Conservation (phyloP, 495 filamentous ascomycete genomes). For the Parathielavia appendiculata region DNA sequence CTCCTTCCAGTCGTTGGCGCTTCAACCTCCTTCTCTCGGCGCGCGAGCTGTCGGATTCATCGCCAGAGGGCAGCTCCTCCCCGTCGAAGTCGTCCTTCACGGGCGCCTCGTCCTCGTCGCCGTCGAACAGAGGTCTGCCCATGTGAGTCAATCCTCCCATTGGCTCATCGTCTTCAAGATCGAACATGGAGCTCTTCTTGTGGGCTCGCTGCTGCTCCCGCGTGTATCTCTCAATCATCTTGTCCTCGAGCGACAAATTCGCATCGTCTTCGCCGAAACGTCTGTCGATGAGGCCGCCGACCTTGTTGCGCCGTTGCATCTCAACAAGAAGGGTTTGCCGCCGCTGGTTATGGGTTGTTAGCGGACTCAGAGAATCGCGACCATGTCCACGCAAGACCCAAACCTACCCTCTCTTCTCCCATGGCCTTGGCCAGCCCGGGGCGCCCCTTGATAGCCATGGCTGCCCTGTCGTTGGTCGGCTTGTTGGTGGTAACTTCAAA, state of each 20-base stretch:
- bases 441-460: conserved; percentile 56
- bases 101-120: conserved; percentile 28
- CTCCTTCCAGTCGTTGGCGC: conserved; percentile 47
- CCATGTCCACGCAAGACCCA: neutral
- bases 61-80: conserved; percentile 52
- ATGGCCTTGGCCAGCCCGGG: conserved; percentile 79
- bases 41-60: conserved; percentile 46
- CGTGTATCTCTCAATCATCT: conserved; percentile 84
- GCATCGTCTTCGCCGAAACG: conserved; percentile 96
- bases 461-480: conserved; percentile 44
- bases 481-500: conserved; percentile 66
- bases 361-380: neutral
- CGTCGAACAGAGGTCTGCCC: conserved; percentile 64
- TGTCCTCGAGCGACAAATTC: conserved; percentile 88
- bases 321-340: conserved; percentile 76
- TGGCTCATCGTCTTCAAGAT: conserved; percentile 80
- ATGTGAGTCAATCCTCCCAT: conserved; percentile 74
- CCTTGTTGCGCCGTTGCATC: conserved; percentile 80
- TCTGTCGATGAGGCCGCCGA: conserved; percentile 85
- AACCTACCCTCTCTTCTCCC: conserved; percentile 76
- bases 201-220: conserved; percentile 68
- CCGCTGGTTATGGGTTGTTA: conserved; percentile 44
- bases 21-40: conserved; percentile 54
- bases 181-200: conserved; percentile 74
- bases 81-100: conserved; percentile 69